Base-by-base conservation (phyloP, 2,329 filamentous ascomycete genomes). In the Aspergillus pseudonomiae region DNA sequence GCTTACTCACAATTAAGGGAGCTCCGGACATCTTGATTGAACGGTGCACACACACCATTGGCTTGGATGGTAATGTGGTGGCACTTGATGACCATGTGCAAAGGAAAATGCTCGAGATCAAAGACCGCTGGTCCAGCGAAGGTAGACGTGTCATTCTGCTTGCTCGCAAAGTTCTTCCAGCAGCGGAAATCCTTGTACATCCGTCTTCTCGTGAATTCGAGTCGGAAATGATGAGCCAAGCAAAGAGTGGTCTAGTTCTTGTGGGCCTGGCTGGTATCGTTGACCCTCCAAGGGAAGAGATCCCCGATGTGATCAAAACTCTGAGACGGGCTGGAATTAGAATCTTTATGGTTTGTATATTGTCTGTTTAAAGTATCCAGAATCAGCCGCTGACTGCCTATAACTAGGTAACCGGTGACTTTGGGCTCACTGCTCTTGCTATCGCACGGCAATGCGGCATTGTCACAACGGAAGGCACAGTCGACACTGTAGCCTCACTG, bases 401-500 rank as follows among this genome's bases (percentile, higher is more conserved):
- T 12, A 1, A 32, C 19, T 24, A 68, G 84, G 84, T 93, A 0
- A 94, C 91, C 1, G 90, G 91, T 11, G 91, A 94, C 71, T 93
- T 91, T 73, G 88, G 89, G 30, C 83, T 93, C 19, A 94, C 91
- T 0, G 91, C 91, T 0, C 83, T 88, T 65, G 89, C 90, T 1
- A 93, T 94, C 65, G 90, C 91, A 0, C 82, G 85, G 3, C 86
- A 92, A 60, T 91, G 89, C 64, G 89, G 90, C 10, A 92, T 93
- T 71, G 83, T 93, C 59, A 1, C 83, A 82, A 48, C 78, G 80
- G 0, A 74, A 75, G 2, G 68, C 75, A 69, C 78, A 2, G 81
- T 90, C 4, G 84, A 91, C 65, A 79, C 84, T 45, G 78, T 86
- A 9, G 80, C 81, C 0, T 82, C 85, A 1, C 83, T 91, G 0